Percentiles rank a stretch among this genome's conserved stretches.
These are phyloP conservation scores for Lichenothelia convexa DNA, from an alignment of 495 filamentous ascomycete genomes.

Conservation along the genomic window DNA sequence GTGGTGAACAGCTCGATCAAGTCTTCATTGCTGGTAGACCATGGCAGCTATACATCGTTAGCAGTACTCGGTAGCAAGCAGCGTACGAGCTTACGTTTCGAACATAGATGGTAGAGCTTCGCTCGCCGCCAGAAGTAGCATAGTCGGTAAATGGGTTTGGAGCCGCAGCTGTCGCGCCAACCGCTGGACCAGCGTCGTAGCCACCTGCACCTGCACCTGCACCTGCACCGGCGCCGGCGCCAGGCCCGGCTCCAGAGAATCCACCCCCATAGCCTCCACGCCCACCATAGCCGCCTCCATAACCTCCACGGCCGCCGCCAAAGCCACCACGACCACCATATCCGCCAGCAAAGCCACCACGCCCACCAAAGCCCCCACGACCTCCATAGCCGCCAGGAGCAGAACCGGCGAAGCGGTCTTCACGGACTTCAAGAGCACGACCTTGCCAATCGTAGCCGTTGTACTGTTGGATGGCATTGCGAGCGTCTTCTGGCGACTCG, in stretches of 20 bases:
- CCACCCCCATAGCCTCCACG: constrained; percentile 19
- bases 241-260: constrained; percentile 8
- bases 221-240: constrained; percentile 20
- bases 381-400: constrained; percentile 28
- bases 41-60: constrained; percentile 52
- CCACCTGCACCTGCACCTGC: constrained; percentile 22
- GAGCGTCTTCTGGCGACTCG: constrained; percentile 82
- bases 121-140: constrained; percentile 74
- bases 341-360: constrained; percentile 37
- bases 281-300: constrained; percentile 27
- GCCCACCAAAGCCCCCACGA: constrained; percentile 35
- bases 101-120: constrained; percentile 73
- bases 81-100: constrained; percentile 61
- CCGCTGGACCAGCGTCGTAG: constrained; percentile 25
- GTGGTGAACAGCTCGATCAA: constrained; percentile 90
- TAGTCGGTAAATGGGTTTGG: constrained; percentile 93
- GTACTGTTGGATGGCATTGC: constrained; percentile 89
- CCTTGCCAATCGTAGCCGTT: constrained; percentile 99
- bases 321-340: constrained; percentile 29
- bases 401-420: constrained; percentile 77
- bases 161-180: constrained; percentile 27
- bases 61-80: background rate
- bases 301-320: constrained; percentile 27
- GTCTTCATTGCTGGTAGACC: constrained; percentile 98
- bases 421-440: constrained; percentile 78